Evolutionary conservation across 1,284 basidiomycete species (phyloP).

Genomic region (Sutorius eximius): DNA sequence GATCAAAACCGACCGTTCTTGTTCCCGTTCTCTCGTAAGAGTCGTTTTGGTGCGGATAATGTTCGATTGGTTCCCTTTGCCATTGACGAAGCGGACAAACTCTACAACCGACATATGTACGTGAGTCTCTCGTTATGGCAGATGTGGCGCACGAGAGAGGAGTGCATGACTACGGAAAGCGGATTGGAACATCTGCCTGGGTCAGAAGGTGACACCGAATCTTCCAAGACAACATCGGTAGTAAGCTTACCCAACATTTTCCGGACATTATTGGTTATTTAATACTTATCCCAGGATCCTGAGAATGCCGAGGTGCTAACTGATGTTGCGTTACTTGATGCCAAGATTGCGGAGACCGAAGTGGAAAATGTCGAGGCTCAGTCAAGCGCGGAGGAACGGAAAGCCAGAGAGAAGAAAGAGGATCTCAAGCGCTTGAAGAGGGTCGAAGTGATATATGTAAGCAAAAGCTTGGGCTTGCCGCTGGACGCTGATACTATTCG

Average conservation of each 20-base stretch:
- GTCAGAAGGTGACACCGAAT: slow-evolving; percentile 52
- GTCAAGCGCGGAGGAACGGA: slow-evolving; percentile 55
- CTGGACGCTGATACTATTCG: slow-evolving; percentile 3
- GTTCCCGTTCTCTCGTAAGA: slow-evolving; percentile 83
- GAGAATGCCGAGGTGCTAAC: slow-evolving; percentile 61
- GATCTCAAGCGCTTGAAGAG: slow-evolving; percentile 84
- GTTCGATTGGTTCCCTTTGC: slow-evolving; percentile 84
- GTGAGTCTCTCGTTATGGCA: slow-evolving; percentile 88
- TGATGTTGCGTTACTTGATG: slow-evolving; percentile 69
- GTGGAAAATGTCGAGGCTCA: slow-evolving; percentile 57
- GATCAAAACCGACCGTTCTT: slow-evolving; percentile 94
- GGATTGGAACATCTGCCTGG: slow-evolving; percentile 82
- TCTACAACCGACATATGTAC: slow-evolving; percentile 91
- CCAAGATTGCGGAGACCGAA: slow-evolving; percentile 68
- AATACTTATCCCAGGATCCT: slow-evolving; percentile 44
- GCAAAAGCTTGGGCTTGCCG: slow-evolving; percentile 27
- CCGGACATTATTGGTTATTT: slow-evolving; percentile 3
- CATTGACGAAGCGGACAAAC: slow-evolving; percentile 91
- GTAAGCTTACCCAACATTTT: slow-evolving; percentile 32
- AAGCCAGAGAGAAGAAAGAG: slow-evolving; percentile 66
- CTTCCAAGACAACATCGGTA: slow-evolving; percentile 43
- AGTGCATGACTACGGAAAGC: slow-evolving; percentile 92
- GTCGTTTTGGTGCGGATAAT: slow-evolving; percentile 40
- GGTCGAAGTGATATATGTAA: slow-evolving; percentile 89
- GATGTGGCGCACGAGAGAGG: slow-evolving; percentile 93